These are phyloP conservation scores for Brassica nigra DNA, from an alignment of 345 rosid species.

Conservation along the genomic window DNA sequence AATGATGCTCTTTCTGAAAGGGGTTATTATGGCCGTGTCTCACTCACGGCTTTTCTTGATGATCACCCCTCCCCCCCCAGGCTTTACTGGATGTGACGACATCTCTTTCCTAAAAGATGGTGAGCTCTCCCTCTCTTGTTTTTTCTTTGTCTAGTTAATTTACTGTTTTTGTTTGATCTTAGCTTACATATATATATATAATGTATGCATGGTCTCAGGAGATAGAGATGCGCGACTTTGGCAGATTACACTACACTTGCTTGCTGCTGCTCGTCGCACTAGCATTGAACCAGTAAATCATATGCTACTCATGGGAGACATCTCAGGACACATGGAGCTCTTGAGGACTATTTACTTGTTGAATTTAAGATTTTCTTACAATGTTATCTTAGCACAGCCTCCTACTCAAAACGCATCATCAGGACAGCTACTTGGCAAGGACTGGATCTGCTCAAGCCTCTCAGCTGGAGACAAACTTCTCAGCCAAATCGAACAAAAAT, in stretches of 20 bases:
- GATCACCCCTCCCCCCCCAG: background rate
- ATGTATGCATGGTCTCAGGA: background rate
- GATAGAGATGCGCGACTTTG: background rate
- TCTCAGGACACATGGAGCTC: background rate
- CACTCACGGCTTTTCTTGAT: background rate
- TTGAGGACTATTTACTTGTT: background rate
- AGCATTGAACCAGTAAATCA: background rate
- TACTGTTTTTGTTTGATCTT: background rate
- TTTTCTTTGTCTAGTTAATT: background rate
- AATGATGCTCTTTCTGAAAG: background rate
- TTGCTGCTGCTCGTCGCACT: background rate
- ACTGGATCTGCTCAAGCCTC: background rate
- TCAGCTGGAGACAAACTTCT: conserved; percentile 2
- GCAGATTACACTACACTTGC: background rate
- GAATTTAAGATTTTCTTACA: background rate
- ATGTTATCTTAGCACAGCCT: background rate
- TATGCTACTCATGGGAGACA: background rate
- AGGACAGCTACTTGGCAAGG: background rate
- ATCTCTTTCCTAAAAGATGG: background rate
- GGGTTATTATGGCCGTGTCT: background rate
- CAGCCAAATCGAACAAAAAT: background rate
- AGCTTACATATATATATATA: background rate
- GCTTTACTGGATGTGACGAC: background rate
- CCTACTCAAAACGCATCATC: background rate
- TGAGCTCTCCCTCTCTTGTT: background rate